Percentiles rank a stretch among this genome's conserved stretches.
Evolutionary conservation across 192 early-diverging fungal genomes (phyloP).

Genomic region (Podila epigama): DNA sequence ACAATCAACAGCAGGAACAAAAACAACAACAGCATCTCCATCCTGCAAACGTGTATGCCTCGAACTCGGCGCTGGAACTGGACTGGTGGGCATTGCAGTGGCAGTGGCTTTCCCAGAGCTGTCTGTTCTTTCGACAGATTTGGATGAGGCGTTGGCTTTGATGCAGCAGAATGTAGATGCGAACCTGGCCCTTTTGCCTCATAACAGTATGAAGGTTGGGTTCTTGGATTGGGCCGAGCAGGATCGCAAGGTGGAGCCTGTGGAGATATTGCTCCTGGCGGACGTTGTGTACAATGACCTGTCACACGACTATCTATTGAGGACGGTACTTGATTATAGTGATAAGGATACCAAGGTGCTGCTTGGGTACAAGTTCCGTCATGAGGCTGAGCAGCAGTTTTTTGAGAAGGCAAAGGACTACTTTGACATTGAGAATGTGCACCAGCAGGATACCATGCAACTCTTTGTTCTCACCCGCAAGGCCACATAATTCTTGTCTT

Average conservation of each 20-base stretch:
- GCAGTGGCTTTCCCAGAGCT: slow-evolving; percentile 51
- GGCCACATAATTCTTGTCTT: neutral
- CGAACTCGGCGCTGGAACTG: slow-evolving; percentile 62
- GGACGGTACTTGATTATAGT: slow-evolving; percentile 43
- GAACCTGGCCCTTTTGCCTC: slow-evolving; percentile 23
- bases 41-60: slow-evolving; percentile 30
- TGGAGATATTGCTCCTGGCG: slow-evolving; percentile 38
- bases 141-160: slow-evolving; percentile 52
- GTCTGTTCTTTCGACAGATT: slow-evolving; percentile 48
- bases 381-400: slow-evolving; percentile 36
- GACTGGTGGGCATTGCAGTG: slow-evolving; percentile 54
- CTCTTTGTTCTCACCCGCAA: slow-evolving; percentile 46
- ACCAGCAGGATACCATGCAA: slow-evolving; percentile 47
- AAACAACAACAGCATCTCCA: neutral
- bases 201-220: slow-evolving; percentile 37
- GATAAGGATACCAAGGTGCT: slow-evolving; percentile 35
- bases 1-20: neutral
- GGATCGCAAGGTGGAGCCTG: slow-evolving; percentile 39
- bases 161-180: slow-evolving; percentile 56
- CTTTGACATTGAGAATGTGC: slow-evolving; percentile 35
- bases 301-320: slow-evolving; percentile 34
- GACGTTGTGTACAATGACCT: slow-evolving; percentile 48
- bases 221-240: slow-evolving; percentile 48
- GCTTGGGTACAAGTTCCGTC: slow-evolving; percentile 48
- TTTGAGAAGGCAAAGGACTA: slow-evolving; percentile 27